Percentiles rank a stretch among this genome's conserved stretches.
Evolutionary conservation across 805 yeast species (phyloP).

Genomic region (Diddensiella santjacobensis): DNA sequence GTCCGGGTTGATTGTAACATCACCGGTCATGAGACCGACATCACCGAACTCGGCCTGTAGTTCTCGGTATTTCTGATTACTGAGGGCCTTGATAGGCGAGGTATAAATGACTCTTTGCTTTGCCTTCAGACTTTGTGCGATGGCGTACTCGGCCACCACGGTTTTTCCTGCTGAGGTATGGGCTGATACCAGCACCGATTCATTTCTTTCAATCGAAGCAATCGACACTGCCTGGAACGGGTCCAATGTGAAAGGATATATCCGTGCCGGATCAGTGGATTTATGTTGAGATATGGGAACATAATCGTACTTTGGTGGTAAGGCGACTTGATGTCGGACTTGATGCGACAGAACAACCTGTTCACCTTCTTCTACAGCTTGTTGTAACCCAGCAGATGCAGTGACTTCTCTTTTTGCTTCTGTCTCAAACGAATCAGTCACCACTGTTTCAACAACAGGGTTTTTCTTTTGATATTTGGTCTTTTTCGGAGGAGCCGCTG

Average conservation of each 20-base stretch:
- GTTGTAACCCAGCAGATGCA: constrained; percentile 69
- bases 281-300: constrained; percentile 85
- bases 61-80: constrained; percentile 93
- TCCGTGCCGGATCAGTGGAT: constrained; percentile 72
- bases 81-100: constrained; percentile 90
- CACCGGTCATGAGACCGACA: constrained; percentile 99
- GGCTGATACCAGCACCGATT: constrained; percentile 94
- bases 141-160: constrained; percentile 95
- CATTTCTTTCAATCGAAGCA: constrained; percentile 91
- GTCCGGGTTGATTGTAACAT: constrained; percentile 96
- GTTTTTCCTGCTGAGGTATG: constrained; percentile 98
- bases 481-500: constrained; percentile 1
- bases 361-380: constrained; percentile 38
- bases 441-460: constrained; percentile 50
- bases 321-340: constrained; percentile 95
- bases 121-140: constrained; percentile 87
- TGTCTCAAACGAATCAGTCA: constrained; percentile 80
- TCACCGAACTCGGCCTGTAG: constrained; percentile 90
- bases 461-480: not conserved
- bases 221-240: constrained; percentile 97
- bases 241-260: constrained; percentile 89
- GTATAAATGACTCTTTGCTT: constrained; percentile 94
- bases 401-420: constrained; percentile 87
- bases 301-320: constrained; percentile 88
- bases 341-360: constrained; percentile 74